Evolutionary conservation across 306 rosid species (phyloP), one percentile per base, ranked within the genome.

Genomic region (Glycine soja): DNA sequence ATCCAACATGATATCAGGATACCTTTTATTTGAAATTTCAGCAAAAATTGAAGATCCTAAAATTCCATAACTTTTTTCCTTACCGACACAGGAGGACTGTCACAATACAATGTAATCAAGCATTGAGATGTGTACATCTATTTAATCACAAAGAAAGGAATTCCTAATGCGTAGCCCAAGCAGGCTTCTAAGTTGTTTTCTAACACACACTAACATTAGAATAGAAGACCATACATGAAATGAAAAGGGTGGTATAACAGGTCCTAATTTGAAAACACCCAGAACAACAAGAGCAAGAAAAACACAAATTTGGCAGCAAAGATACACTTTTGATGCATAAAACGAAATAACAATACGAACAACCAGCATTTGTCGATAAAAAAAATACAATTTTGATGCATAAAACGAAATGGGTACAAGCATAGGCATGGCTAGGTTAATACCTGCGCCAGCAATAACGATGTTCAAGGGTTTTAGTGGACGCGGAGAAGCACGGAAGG

Each of bases 361-460:
- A 24, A 24, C 30, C 30, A 24, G 30, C 30, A 24, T 24, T 24
- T 24, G 30, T 24, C 30, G 30, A 24, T 24, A 24, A 24, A 24
- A 24, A 24, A 24, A 24, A 24, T 24, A 24, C 30, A 24, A 24
- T 24, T 24, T 24, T 24, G 30, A 24, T 24, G 30, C 30, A 24
- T 24, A 24, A 24, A 50, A 42, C 3, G 6, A 79, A 57, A 54
- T 3, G 80, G 68, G 56, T 14, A 72, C 3, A 9, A 83, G 56
- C 12, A 24, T 24, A 24, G 30, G 30, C 30, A 73, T 3, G 45
- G 5, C 15, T 50, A 6, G 38, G 67, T 47, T 67, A 15, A 58
- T 78, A 95, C 99, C 99, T 90, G 99, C 99, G 78, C 99, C 99
- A 65, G 97, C 97, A 88, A 95, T 87, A 59, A 93, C 88, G 69